Percentiles rank a stretch among this genome's conserved stretches.
phyloP scores from a whole-genome alignment of 73 alveolate species.

The Stentor coeruleus region DNA sequence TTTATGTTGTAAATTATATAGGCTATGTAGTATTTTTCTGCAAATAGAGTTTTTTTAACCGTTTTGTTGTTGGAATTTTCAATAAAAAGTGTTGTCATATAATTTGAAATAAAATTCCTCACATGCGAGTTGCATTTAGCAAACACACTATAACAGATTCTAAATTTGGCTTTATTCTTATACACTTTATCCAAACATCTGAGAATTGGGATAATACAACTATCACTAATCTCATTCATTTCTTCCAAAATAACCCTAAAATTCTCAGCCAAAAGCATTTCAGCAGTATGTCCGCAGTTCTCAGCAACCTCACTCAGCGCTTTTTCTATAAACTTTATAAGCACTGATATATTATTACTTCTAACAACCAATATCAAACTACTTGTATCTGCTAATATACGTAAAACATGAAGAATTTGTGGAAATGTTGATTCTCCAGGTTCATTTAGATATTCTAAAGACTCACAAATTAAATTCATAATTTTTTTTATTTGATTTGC shows the following conservation, averaged over 20 bases:
- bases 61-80: neutral
- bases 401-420: neutral
- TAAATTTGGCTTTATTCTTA: neutral
- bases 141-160: neutral
- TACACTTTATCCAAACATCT: neutral
- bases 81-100: neutral
- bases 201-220: neutral
- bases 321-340: neutral
- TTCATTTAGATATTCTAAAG: neutral
- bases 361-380: neutral
- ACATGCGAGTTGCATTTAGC: neutral
- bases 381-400: neutral
- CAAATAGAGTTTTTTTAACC: neutral
- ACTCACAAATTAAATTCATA: too few species aligned
- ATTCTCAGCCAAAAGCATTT: neutral
- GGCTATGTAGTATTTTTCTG: neutral
- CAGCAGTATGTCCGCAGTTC: neutral
- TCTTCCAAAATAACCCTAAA: neutral
- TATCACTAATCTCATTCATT: neutral
- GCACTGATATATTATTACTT: neutral
- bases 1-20: neutral
- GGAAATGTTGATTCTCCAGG: neutral
- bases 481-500: neutral
- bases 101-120: neutral
- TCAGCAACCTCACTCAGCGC: neutral